Evolutionary conservation across 208 protist species (phyloP).

Genomic region (Acanthamoeba lenticulata): DNA sequence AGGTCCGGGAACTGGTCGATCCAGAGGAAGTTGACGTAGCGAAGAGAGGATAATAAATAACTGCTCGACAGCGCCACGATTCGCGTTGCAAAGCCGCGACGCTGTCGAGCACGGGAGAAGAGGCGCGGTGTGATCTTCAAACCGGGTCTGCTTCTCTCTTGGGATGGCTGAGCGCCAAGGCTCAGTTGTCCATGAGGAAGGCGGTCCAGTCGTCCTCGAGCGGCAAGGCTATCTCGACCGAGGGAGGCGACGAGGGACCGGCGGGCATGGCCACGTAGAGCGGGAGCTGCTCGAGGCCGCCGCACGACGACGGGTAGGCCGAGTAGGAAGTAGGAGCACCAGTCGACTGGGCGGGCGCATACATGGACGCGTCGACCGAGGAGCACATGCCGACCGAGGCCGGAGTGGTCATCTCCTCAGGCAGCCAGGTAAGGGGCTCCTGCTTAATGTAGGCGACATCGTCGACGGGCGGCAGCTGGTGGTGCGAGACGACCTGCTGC

Average conservation of each 20-base stretch:
- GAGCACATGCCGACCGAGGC: background rate
- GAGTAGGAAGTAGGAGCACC: background rate
- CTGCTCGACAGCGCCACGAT: too few relatives aligned
- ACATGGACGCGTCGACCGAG: background rate
- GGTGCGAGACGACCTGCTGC: background rate
- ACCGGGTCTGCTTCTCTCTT: too few relatives aligned
- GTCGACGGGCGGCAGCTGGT: background rate
- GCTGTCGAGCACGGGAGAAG: too few relatives aligned
- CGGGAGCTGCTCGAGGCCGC: slow-evolving; percentile 14
- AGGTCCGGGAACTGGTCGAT: too few relatives aligned
- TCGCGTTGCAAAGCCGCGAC: too few relatives aligned
- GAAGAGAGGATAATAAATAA: background rate
- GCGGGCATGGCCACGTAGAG: background rate
- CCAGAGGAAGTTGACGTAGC: too few relatives aligned
- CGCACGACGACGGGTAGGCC: background rate
- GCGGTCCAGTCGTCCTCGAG: slow-evolving; percentile 57
- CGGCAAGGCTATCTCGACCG: slow-evolving; percentile 51
- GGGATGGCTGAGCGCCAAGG: too few relatives aligned
- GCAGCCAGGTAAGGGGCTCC: slow-evolving; percentile 39
- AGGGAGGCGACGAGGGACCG: slow-evolving; percentile 22
- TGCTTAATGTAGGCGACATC: slow-evolving; percentile 42
- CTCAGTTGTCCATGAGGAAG: slow-evolving; percentile 39
- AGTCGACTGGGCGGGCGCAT: background rate
- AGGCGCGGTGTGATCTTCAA: too few relatives aligned
- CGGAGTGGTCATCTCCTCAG: slow-evolving; percentile 9